Base-by-base conservation (phyloP, 2,329 filamentous ascomycete genomes). In the Lachnellula suecica region DNA sequence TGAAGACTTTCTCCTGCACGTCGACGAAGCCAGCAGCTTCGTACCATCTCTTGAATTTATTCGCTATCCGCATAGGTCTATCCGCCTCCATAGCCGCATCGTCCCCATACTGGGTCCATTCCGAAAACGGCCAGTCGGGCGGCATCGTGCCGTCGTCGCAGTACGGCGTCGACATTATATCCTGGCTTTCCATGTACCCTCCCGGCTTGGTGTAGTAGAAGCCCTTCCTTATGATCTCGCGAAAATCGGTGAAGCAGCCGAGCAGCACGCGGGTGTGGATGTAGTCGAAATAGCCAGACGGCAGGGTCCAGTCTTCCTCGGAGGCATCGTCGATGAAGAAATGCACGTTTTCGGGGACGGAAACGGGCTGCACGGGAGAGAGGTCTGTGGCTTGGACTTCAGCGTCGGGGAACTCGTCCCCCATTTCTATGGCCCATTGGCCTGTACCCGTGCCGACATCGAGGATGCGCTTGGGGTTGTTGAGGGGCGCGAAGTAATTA, bases 291-390 rank as follows among this genome's bases (percentile, higher is more conserved):
- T 74, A 70, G 41, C 71, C 59, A 0, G 70, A 61, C 4, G 74
- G 70, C 31, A 71, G 79, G 63, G 68, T 78, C 72, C 71, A 75
- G 34, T 70, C 70, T 74, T 61, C 56, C 37, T 66, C 63, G n/a
- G 44, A 52, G 8, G 60, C 62, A 53, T 67, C 64, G 42, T 66
- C 63, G 42, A 92, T 79, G 54, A 83, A 83, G 59, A 92, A 92
- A 56, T 83, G 81, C 13, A 91, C 85, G 57, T 92, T 92, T 17
- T 81, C 79, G 0, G 88, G 87, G 1, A 90, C 84, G 44, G 79
- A 74, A 4, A 72, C 71, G 2, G 85, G 84, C 63, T 89, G 85
- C 23, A 88, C 83, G 2, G 85, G 84, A 1, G 84, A 87, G 5
- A 89, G 73, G 61, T 89, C 85, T 8, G 81, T 86, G 27, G 81